A percentile compares a stretch with the other conserved stretches of the same genome.
Conservation (phyloP, 2,329 filamentous ascomycete species). For the Hirsutella minnesotensis region DNA sequence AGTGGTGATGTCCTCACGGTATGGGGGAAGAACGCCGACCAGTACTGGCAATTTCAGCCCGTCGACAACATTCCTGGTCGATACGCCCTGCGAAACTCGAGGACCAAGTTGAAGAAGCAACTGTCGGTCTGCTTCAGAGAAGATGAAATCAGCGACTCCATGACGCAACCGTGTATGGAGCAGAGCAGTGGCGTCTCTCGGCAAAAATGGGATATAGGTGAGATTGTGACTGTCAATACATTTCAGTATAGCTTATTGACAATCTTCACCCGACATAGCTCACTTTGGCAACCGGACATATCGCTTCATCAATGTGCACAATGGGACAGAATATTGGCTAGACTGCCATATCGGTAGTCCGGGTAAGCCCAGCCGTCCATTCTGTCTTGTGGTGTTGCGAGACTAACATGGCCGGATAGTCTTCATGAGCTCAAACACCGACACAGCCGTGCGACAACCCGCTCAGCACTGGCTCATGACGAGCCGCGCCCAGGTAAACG, state of each 20-base stretch:
- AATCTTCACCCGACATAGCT: no score
- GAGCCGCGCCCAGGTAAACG: conserved; percentile 16
- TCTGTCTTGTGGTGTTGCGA: no score
- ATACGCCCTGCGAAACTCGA: conserved; percentile 18
- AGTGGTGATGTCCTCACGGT: no score
- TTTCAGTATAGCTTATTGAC: no score
- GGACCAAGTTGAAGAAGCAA: conserved; percentile 15
- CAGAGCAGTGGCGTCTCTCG: conserved; percentile 11
- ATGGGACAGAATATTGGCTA: conserved; percentile 19
- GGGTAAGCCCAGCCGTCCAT: conserved; percentile 17
- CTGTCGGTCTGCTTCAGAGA: conserved; percentile 15
- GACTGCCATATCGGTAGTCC: conserved; percentile 20
- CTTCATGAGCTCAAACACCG: conserved; percentile 3
- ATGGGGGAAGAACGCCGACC: neutral
- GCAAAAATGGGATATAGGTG: conserved; percentile 21
- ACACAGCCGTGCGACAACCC: conserved; percentile 9
- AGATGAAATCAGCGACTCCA: conserved; percentile 11
- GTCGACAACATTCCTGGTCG: conserved; percentile 13
- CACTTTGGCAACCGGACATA: conserved; percentile 17
- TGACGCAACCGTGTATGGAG: conserved; percentile 18
- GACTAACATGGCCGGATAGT: conserved; percentile 4
- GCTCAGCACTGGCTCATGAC: conserved; percentile 23
- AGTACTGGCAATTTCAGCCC: conserved; percentile 9
- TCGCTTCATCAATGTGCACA: conserved; percentile 18
- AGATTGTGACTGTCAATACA: neutral